These are phyloP conservation scores for Dipodascus albidus DNA, from an alignment of 805 yeast genomes.

Conservation along the genomic window DNA sequence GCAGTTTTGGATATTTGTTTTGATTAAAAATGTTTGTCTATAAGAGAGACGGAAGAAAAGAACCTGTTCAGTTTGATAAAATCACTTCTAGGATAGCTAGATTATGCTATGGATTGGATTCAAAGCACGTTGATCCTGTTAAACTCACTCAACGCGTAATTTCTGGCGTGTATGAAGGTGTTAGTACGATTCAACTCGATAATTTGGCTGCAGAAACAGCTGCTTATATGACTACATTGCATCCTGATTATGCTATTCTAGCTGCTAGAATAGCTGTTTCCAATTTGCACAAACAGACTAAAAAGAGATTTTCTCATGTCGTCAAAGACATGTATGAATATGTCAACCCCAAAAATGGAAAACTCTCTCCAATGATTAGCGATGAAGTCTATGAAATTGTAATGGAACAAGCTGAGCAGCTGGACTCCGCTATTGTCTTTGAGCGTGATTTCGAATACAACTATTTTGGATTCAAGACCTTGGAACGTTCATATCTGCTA, in stretches of 20 bases:
- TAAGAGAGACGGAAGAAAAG: conserved; percentile 80
- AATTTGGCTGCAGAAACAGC: conserved; percentile 79
- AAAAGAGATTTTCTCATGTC: conserved; percentile 65
- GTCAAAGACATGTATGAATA: conserved; percentile 53
- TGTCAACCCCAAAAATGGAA: conserved; percentile 57
- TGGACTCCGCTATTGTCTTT: conserved; percentile 56
- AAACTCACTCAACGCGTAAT: conserved; percentile 80
- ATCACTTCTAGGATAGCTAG: neutral
- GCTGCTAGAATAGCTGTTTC: conserved; percentile 86
- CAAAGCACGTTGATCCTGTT: conserved; percentile 66
- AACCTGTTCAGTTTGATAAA: conserved; percentile 85
- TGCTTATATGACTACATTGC: conserved; percentile 88
- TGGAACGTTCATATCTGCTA: conserved; percentile 67
- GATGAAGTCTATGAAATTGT: conserved; percentile 47
- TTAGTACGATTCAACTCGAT: conserved; percentile 69
- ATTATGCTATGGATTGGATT: conserved; percentile 6
- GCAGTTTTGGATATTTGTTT: too few relatives aligned
- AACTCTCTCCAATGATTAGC: conserved; percentile 52
- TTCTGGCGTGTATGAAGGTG: conserved; percentile 89
- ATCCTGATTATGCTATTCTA: conserved; percentile 81
- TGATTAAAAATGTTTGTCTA: neutral
- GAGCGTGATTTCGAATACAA: conserved; percentile 60
- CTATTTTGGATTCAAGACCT: conserved; percentile 82
- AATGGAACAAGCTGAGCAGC: conserved; percentile 40
- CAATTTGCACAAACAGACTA: conserved; percentile 78